Evolutionary conservation across 768 basidiomycete genomes (phyloP).

Genomic region (Nidularia pulvinata): DNA sequence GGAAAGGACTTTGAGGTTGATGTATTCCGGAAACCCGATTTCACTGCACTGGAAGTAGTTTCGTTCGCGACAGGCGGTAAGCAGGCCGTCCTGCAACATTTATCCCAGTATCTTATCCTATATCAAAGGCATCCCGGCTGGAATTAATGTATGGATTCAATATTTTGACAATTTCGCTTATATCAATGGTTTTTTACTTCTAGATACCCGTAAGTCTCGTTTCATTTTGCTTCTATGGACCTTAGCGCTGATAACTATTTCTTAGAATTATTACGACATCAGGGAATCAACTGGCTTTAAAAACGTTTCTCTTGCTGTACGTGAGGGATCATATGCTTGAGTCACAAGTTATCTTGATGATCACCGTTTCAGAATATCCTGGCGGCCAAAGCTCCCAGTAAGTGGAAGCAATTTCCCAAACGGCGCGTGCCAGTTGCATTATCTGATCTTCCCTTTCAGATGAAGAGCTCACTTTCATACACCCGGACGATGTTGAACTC

Average conservation of each 20-base stretch:
- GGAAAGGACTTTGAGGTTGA: conserved; percentile 69
- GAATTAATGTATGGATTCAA: conserved; percentile 68
- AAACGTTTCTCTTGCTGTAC: conserved; percentile 81
- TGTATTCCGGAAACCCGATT: conserved; percentile 84
- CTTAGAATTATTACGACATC: conserved; percentile 80
- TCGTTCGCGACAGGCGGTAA: conserved; percentile 83
- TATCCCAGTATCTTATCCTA: conserved; percentile 2
- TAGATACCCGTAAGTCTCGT: no score
- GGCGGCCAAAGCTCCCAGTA: conserved; percentile 85
- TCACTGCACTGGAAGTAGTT: conserved; percentile 82
- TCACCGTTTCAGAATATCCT: conserved; percentile 63
- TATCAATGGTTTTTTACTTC: no score
- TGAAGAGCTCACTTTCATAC: conserved; percentile 81
- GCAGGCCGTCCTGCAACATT: conserved; percentile 6
- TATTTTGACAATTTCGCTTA: not conserved
- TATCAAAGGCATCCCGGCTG: conserved; percentile 72
- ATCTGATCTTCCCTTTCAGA: conserved; percentile 31
- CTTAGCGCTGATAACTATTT: not conserved
- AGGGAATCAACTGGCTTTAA: conserved; percentile 85
- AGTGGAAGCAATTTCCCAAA: conserved; percentile 11
- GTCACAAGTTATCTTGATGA: not conserved
- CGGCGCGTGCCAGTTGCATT: not conserved
- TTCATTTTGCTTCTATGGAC: no score
- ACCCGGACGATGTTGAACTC: conserved; percentile 71
- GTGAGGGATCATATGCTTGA: conserved; percentile 15